phyloP scores from a whole-genome alignment of 331 rosid species.

The Prunus yedoensis region DNA sequence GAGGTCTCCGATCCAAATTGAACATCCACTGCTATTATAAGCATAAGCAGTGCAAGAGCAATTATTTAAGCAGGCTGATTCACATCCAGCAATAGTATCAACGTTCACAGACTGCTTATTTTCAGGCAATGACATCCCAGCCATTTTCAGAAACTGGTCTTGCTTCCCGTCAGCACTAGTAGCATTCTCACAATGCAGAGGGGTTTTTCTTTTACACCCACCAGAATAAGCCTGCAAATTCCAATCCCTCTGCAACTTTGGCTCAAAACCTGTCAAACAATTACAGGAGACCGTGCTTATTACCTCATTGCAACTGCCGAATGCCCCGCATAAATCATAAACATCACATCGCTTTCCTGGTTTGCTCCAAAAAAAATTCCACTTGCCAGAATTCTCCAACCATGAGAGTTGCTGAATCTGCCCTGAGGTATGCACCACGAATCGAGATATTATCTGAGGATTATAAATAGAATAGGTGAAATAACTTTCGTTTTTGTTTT shows the following conservation, averaged over 20 bases:
- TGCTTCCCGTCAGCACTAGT: not conserved
- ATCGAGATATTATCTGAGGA: not conserved
- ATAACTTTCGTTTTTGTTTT: constrained; percentile 1
- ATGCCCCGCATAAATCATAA: constrained; percentile 39
- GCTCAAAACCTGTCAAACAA: constrained; percentile 34
- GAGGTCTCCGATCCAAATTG: too few species aligned
- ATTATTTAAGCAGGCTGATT: too few species aligned
- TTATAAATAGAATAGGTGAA: not conserved
- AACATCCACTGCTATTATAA: too few species aligned
- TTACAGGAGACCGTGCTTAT: constrained; percentile 26
- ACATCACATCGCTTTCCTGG: constrained; percentile 40
- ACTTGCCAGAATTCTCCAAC: not conserved
- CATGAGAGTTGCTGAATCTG: constrained; percentile 5
- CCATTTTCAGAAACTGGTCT: constrained; percentile 31
- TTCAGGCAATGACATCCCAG: too few species aligned
- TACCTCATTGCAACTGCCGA: constrained; percentile 30
- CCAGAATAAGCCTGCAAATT: constrained; percentile 21
- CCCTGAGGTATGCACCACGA: constrained; percentile 9
- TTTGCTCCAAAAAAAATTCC: constrained; percentile 36
- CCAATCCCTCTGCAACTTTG: constrained; percentile 27
- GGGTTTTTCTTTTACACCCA: constrained; percentile 37
- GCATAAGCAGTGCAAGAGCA: too few species aligned
- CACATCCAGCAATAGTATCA: too few species aligned
- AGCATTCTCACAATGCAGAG: constrained; percentile 22
- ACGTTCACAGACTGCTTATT: too few species aligned